Percentiles rank a stretch among this genome's conserved stretches.
Conservation (phyloP, 2,329 filamentous ascomycete species). For the Fusarium robinianum region DNA sequence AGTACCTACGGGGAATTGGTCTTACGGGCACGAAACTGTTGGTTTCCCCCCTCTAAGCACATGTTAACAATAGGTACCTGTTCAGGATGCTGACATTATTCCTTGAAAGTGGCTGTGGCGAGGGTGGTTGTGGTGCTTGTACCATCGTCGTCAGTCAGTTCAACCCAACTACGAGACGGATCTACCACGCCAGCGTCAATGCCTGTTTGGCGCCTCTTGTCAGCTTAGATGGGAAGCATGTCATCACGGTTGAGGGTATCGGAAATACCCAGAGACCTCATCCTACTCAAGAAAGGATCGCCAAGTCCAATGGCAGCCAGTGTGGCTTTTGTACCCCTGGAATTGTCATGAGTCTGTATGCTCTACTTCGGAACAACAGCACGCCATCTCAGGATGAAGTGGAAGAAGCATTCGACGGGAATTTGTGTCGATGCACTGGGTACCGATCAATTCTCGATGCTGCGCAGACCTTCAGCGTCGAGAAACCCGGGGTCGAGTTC, state of each 20-base stretch:
- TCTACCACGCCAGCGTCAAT: constrained; percentile 97
- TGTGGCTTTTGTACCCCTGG: constrained; percentile 95
- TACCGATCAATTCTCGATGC: constrained; percentile 94
- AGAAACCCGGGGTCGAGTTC: constrained; percentile 51
- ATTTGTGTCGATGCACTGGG: constrained; percentile 92
- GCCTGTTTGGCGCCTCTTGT: constrained; percentile 92
- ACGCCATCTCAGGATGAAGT: constrained; percentile 79
- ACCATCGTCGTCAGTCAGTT: constrained; percentile 93
- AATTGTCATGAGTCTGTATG: constrained; percentile 98
- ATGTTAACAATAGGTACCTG: no score
- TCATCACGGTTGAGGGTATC: constrained; percentile 96
- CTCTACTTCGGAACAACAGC: constrained; percentile 82
- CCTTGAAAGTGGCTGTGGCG: constrained; percentile 73
- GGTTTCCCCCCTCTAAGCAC: no score
- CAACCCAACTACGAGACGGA: constrained; percentile 87
- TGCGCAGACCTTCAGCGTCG: constrained; percentile 81
- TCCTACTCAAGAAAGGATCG: constrained; percentile 87
- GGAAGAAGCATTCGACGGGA: constrained; percentile 97
- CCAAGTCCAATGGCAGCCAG: constrained; percentile 89
- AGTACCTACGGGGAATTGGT: constrained; percentile 91
- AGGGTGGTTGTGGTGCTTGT: constrained; percentile 95
- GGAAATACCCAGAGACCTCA: constrained; percentile 86
- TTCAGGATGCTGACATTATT: constrained; percentile 14
- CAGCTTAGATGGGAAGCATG: constrained; percentile 95
- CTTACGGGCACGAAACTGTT: constrained; percentile 93